These are phyloP conservation scores for Penstemon barbatus DNA, from an alignment of 257 asterid genomes.

Conservation along the genomic window DNA sequence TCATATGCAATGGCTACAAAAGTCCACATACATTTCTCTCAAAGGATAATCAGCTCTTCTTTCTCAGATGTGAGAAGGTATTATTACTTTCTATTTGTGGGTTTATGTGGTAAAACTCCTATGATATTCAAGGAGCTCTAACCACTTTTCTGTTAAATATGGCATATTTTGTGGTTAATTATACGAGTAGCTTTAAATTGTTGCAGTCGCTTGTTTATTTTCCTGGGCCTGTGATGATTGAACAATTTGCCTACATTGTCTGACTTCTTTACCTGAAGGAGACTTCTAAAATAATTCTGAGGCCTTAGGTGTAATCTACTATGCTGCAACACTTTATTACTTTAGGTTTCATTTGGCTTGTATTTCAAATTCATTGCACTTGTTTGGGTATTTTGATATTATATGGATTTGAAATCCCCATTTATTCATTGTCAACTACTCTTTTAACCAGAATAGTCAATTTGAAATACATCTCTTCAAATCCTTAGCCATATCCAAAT, in stretches of 20 bases:
- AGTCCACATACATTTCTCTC: constrained; percentile 91
- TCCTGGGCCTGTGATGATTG: constrained; percentile 31
- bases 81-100: background rate
- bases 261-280: constrained; percentile 27
- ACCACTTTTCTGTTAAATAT: too few relatives aligned
- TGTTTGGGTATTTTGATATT: too few relatives aligned
- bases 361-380: too few relatives aligned
- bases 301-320: constrained; percentile 25
- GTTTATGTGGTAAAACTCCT: background rate
- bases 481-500: too few relatives aligned
- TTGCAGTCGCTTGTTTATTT: constrained; percentile 7
- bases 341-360: background rate
- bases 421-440: too few relatives aligned
- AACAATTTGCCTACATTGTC: constrained; percentile 50
- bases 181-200: too few relatives aligned
- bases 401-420: too few relatives aligned
- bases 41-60: constrained; percentile 88
- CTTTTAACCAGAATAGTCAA: too few relatives aligned
- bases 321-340: background rate
- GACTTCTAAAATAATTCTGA: constrained; percentile 26
- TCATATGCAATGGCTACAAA: constrained; percentile 94
- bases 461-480: too few relatives aligned
- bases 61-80: constrained; percentile 96
- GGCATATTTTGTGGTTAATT: too few relatives aligned
- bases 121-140: too few relatives aligned